Evolutionary conservation across 148 eudicot species (phyloP).

Genomic region (Spergularia marina): DNA sequence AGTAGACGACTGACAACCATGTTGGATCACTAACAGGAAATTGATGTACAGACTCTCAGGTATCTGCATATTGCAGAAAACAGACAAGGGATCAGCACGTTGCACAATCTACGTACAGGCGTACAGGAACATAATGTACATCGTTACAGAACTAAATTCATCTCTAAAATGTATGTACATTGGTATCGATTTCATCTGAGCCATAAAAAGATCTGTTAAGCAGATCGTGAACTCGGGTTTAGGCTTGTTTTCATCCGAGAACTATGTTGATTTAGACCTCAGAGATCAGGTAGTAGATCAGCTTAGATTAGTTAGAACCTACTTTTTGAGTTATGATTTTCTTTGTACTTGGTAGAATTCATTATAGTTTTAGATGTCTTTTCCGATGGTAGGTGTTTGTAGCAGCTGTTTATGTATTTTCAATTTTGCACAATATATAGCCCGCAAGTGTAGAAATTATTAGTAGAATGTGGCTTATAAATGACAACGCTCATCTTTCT

Average conservation of each 20-base stretch:
- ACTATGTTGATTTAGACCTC: neutral
- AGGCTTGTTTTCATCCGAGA: neutral
- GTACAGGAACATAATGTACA: conserved; percentile 1
- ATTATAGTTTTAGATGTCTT: neutral
- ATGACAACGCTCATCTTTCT: no score
- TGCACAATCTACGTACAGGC: neutral
- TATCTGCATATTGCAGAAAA: neutral
- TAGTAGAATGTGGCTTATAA: no score
- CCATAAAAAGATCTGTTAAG: neutral
- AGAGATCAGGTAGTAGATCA: neutral
- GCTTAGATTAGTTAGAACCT: conserved; percentile 25
- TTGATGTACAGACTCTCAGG: neutral
- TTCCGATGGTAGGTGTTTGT: neutral
- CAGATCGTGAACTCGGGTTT: no score
- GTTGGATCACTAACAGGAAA: neutral
- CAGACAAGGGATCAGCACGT: neutral
- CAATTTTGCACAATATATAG: neutral
- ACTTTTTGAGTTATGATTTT: neutral
- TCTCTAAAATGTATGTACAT: neutral
- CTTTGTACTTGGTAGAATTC: neutral
- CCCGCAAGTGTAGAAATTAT: neutral
- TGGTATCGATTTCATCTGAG: neutral
- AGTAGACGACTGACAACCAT: conserved; percentile 22
- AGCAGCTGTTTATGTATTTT: neutral
- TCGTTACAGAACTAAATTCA: neutral